Base-by-base conservation (phyloP, 2,329 filamentous ascomycete genomes). In the Pseudogymnoascus pannorum region DNA sequence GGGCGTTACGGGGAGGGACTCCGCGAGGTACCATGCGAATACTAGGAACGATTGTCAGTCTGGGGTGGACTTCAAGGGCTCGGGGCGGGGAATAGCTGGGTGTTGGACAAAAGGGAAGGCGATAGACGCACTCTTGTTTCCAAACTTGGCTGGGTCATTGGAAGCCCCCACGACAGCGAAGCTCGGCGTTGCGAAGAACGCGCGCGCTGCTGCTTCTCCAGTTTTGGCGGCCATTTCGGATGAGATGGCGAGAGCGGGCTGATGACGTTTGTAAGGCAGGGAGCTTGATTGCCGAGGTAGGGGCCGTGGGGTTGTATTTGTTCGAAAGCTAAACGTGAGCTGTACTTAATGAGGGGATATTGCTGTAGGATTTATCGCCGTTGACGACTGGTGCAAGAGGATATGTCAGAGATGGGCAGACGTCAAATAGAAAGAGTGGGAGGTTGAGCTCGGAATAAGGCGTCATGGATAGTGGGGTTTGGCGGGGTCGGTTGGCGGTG, bases 141-240 rank as follows among this genome's bases (percentile, higher is more conserved):
- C 93, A 71, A 89, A 97, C 74, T 96, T 97, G 72, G 80, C 78
- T 40, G 88, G 80, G 75, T 96, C 91, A 59, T 89, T 89, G 72
- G 88, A 93, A 36, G 93, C 93, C 69, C 93, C 93, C 18, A 92
- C 91, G 26, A 97, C 93, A 62, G 93, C 92, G 73, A 93, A 96
- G 66, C 82, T 80, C 24, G 87, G 84, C 6, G 87, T 88, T 3
- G 84, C 81, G 78, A 97, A 96, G 81, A 97, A 97, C 11, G 81
- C 80, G 65, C 85, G 86, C 51, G 91, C 86, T 51, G 88, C 83
- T 54, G 85, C 44, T 31, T 54, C 44, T 54, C 44, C 44, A 1
- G 44, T 54, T 54, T 54, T 54, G 24, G 44, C 24, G 44, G 44
- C 44, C 44, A 54, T 54, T 31, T 14, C 2, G 44, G n/a, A 29